A percentile compares a stretch with the other conserved stretches of the same genome.
phyloP scores from a whole-genome alignment of 495 filamentous ascomycete species.

The Penicillium silybi region DNA sequence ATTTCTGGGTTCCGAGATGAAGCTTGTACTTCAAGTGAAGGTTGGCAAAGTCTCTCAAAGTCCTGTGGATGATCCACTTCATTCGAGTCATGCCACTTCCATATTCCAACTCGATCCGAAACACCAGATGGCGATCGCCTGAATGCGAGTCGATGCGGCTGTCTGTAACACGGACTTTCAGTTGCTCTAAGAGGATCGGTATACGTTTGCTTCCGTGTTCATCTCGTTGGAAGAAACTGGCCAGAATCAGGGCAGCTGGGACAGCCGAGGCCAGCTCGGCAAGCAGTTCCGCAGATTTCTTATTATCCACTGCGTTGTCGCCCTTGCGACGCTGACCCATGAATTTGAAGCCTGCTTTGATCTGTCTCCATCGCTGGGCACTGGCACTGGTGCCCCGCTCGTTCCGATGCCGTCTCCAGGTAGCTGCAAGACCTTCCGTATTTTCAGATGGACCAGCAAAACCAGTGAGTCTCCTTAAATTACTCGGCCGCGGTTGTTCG shows the following conservation, averaged over 20 bases:
- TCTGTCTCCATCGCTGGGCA: slow-evolving; percentile 78
- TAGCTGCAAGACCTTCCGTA: slow-evolving; percentile 43
- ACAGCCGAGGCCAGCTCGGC: slow-evolving; percentile 89
- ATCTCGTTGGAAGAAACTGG: slow-evolving; percentile 95
- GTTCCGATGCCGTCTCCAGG: slow-evolving; percentile 51
- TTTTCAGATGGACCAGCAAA: slow-evolving; percentile 59
- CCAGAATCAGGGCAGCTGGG: slow-evolving; percentile 86
- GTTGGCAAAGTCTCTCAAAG: slow-evolving; percentile 85
- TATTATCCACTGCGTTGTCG: slow-evolving; percentile 80
- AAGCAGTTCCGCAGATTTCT: slow-evolving; percentile 94
- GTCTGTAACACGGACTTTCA: slow-evolving; percentile 83
- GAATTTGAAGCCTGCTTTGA: slow-evolving; percentile 80
- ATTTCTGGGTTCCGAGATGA: slow-evolving; percentile 73
- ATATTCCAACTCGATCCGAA: slow-evolving; percentile 93
- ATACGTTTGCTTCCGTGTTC: slow-evolving; percentile 94
- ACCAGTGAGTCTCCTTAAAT: slow-evolving; percentile 71
- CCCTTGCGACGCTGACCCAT: slow-evolving; percentile 74
- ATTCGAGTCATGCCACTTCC: slow-evolving; percentile 92
- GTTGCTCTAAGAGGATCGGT: slow-evolving; percentile 89
- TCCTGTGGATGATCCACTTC: slow-evolving; percentile 92
- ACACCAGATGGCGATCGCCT: slow-evolving; percentile 78
- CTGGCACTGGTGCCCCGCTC: slow-evolving; percentile 71
- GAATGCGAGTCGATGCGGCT: slow-evolving; percentile 61
- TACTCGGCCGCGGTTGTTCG: slow-evolving; percentile 61
- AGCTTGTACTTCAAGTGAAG: slow-evolving; percentile 90